phyloP scores from a whole-genome alignment of 192 early-diverging fungal genomes.

The Rhizophlyctis rosea region DNA sequence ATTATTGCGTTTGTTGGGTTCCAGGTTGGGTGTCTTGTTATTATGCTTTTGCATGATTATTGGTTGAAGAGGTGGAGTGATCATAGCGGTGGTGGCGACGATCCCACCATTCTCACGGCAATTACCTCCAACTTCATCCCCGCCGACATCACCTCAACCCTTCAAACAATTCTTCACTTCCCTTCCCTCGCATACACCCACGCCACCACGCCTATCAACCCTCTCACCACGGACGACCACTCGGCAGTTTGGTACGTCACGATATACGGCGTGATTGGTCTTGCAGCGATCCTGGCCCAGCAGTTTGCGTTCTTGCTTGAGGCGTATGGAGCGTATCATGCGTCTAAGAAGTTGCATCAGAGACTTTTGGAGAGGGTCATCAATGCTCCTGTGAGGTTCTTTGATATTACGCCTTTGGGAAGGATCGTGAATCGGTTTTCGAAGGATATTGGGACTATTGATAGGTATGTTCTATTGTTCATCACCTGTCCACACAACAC shows the following conservation, averaged over 20 bases:
- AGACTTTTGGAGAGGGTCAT: slow-evolving; percentile 23
- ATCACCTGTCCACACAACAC: background rate
- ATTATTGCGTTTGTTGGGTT: slow-evolving; percentile 14
- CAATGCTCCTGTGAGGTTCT: slow-evolving; percentile 49
- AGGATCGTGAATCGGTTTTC: slow-evolving; percentile 81
- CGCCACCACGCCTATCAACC: background rate
- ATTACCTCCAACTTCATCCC: too few species aligned
- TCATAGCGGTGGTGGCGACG: background rate
- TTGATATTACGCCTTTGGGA: slow-evolving; percentile 66
- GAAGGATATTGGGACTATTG: slow-evolving; percentile 62
- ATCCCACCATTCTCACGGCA: background rate
- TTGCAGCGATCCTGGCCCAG: slow-evolving; percentile 17
- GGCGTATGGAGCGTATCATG: too few species aligned
- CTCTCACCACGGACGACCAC: too few species aligned
- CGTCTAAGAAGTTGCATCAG: too few species aligned
- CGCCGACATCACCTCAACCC: background rate
- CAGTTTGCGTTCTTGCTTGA: too few species aligned
- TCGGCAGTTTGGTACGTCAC: too few species aligned
- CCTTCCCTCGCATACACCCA: too few species aligned
- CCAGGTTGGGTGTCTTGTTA: slow-evolving; percentile 4
- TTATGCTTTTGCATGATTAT: slow-evolving; percentile 26
- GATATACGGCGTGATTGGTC: slow-evolving; percentile 23
- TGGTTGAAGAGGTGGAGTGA: slow-evolving; percentile 46
- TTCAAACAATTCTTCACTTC: background rate
- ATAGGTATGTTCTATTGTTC: background rate